Evolutionary conservation across 352 stramenopile species (phyloP).

Genomic region (Pythium folliculosum): DNA sequence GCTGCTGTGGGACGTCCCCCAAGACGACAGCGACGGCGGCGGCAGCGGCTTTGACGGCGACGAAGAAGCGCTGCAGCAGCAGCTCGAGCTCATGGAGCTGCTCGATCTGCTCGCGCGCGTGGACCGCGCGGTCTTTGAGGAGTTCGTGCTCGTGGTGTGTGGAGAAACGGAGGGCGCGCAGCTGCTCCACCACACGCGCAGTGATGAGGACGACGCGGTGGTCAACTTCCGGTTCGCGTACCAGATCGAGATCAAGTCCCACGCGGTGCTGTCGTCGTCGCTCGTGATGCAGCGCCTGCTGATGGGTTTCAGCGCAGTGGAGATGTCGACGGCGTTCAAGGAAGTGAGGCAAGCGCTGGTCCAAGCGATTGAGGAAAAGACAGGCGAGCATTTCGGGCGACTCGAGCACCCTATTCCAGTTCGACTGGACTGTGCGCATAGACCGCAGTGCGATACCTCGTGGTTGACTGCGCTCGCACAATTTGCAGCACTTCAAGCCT

Average conservation of each 20-base stretch:
- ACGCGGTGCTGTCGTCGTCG: neutral
- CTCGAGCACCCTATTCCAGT: neutral
- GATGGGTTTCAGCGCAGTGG: neutral
- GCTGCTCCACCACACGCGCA: neutral
- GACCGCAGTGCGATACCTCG: neutral
- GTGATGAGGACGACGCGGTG: neutral
- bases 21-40: neutral
- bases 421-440: neutral
- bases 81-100: constrained; percentile 10
- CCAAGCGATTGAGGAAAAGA: neutral
- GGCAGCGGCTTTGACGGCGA: neutral
- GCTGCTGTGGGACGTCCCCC: neutral
- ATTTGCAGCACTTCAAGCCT: neutral
- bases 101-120: constrained; percentile 8
- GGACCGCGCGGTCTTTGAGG: neutral
- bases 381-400: neutral
- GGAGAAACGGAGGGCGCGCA: neutral
- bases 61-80: neutral
- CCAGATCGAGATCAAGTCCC: neutral
- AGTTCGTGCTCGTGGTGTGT: neutral
- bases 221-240: neutral
- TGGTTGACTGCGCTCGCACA: constrained; percentile 1
- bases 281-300: neutral
- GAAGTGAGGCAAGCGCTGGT: neutral
- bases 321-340: neutral